Conservation (phyloP, 1,284 basidiomycete genomes). For the Rhodotorula sp. region DNA sequence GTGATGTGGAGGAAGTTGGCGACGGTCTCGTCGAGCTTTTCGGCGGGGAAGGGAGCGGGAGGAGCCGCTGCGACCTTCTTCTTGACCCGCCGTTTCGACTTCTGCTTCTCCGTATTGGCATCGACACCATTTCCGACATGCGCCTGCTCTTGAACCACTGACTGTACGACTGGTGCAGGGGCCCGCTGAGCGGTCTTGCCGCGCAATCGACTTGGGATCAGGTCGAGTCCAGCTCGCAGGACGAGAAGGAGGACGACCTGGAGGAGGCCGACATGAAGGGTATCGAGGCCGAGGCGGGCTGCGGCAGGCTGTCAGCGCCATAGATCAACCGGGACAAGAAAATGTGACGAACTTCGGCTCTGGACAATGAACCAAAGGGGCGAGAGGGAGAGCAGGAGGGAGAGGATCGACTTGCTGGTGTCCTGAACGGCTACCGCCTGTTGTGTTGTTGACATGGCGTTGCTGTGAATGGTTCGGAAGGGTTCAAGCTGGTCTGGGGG, state of each 20-base stretch:
- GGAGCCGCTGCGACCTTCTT: background rate
- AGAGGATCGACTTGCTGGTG: slow-evolving; percentile 10
- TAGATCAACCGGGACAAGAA: background rate
- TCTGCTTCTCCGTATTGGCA: background rate
- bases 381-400: slow-evolving; percentile 17
- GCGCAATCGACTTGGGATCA: background rate
- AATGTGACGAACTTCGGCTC: slow-evolving; percentile 3
- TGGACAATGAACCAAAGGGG: slow-evolving; percentile 19
- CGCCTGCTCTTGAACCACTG: background rate
- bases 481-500: too few relatives aligned
- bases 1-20: slow-evolving; percentile 34
- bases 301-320: background rate
- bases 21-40: slow-evolving; percentile 31
- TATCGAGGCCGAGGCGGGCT: slow-evolving; percentile 36
- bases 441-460: background rate
- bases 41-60: slow-evolving; percentile 15
- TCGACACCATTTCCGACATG: too few relatives aligned
- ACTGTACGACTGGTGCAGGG: background rate
- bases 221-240: slow-evolving; percentile 19
- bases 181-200: background rate
- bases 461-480: too few relatives aligned
- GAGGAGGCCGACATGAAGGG: slow-evolving; percentile 34
- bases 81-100: background rate
- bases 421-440: slow-evolving; percentile 16
- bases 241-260: slow-evolving; percentile 37